A percentile compares a stretch with the other conserved stretches of the same genome.
Evolutionary conservation across 495 filamentous ascomycete species (phyloP).

Genomic region (Tuber calosporum): DNA sequence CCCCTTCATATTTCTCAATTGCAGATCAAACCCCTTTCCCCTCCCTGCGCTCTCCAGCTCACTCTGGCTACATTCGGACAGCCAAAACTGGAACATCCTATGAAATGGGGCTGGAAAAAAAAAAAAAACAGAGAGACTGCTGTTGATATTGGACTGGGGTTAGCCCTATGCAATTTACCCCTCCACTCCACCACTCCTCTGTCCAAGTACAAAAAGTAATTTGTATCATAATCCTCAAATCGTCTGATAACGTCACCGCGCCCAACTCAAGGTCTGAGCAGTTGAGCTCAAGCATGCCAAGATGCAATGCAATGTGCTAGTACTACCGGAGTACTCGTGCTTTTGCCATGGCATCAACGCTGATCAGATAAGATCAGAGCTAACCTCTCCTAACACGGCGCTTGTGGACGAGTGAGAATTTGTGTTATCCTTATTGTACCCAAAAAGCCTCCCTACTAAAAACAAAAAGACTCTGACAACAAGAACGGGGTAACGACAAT

Average conservation of each 20-base stretch:
- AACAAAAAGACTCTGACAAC: background rate
- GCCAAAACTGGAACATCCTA: background rate
- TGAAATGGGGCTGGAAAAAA: background rate
- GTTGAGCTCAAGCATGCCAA: background rate
- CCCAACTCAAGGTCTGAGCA: background rate
- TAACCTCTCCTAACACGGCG: background rate
- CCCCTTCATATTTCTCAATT: background rate
- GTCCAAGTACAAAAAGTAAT: background rate
- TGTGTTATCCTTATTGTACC: background rate
- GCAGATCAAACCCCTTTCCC: background rate
- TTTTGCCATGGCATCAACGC: background rate
- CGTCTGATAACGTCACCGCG: background rate
- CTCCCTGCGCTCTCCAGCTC: background rate
- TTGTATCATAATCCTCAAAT: background rate
- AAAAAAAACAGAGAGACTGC: background rate
- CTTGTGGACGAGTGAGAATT: background rate
- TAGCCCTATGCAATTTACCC: constrained; percentile 2
- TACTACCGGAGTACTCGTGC: too few species aligned
- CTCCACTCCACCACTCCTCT: background rate
- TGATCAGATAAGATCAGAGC: background rate
- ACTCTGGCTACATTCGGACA: background rate
- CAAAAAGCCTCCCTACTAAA: background rate
- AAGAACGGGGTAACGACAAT: background rate
- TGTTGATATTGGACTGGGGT: background rate
- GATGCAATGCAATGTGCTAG: background rate